A percentile compares a stretch with the other conserved stretches of the same genome.
phyloP scores from a whole-genome alignment of 495 filamentous ascomycete genomes.

The Podospora appendiculata region DNA sequence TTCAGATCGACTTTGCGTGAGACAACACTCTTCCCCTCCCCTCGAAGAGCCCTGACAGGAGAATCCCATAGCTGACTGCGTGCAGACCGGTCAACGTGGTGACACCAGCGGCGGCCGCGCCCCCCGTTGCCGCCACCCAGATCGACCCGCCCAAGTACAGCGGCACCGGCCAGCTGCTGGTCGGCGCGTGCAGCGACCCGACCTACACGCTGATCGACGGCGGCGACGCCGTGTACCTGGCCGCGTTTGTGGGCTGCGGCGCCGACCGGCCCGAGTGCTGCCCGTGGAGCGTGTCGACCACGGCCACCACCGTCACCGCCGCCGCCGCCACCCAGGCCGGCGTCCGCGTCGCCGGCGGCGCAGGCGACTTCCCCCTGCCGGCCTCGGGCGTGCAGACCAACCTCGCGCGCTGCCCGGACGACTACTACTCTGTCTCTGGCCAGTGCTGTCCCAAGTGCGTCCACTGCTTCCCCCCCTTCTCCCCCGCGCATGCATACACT shows the following conservation, averaged over 20 bases:
- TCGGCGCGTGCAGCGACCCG: slow-evolving; percentile 6
- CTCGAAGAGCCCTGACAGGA: too few species aligned
- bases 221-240: slow-evolving; percentile 13
- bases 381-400: slow-evolving; percentile 1
- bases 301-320: background rate
- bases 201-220: slow-evolving; percentile 16
- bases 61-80: too few species aligned
- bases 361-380: slow-evolving; percentile 13
- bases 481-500: too few species aligned
- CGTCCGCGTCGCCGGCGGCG: slow-evolving; percentile 2
- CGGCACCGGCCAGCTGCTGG: slow-evolving; percentile 8
- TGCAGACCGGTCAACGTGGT: too few species aligned
- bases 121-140: slow-evolving; percentile 3
- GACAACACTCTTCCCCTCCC: background rate
- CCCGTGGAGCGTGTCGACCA: slow-evolving; percentile 12
- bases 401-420: slow-evolving; percentile 11
- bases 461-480: background rate
- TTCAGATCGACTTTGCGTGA: slow-evolving; percentile 9
- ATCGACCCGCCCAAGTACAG: slow-evolving; percentile 3
- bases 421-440: slow-evolving; percentile 19
- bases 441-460: slow-evolving; percentile 19
- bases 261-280: slow-evolving; percentile 15
- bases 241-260: slow-evolving; percentile 16
- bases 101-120: too few species aligned
- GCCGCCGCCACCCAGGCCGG: background rate